Evolutionary conservation across 768 basidiomycete species (phyloP), one percentile per base, ranked within the genome.

Genomic region (Mycena haematopus): DNA sequence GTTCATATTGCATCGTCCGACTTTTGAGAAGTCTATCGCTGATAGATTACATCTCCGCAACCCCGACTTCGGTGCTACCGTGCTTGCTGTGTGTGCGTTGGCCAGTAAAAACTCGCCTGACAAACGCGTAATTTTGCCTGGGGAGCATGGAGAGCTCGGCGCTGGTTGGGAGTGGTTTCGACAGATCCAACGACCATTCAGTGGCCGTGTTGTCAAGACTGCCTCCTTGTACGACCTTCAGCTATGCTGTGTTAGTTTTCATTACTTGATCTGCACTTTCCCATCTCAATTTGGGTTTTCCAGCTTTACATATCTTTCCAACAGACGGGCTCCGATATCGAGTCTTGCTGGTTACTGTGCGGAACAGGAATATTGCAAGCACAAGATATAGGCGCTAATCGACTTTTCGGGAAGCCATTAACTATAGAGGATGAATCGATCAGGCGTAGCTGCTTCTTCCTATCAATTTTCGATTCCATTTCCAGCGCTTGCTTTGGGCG

Each of bases 151-250:
- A 3, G 68, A 53, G 67, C 75, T 75, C 27, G 78, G 80, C 19
- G 75, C 78, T 21, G 82, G 79, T 0, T 80, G 77, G 77, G 71
- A 72, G 53, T 83, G 76, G 68, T 77, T 81, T 56, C 71, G 72
- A 21, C 80, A 82, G 65, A 78, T 87, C 13, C 78, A 84, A 53
- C 78, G 80, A 66, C 80, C 85, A 50, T 81, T 83, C 44, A 79
- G 79, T 70, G 79, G 77, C 0, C 72, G 84, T 40, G 75, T 86
- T 19, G 76, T 58, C 33, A 22, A 78, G 0, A 79, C 81, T 3
- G 82, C 86, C 2, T 69, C 79, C n/a, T 68, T 89, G 62, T 82
- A 80, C 71, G 87, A 88, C 61, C 70, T 89, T 44, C 88, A 89
- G 68, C 75, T 76, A 7, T 81, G 80, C 69, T 74, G 79, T 70